These are phyloP conservation scores for Coemansia sp. DNA, from an alignment of 192 early-diverging fungal genomes.

Conservation along the genomic window DNA sequence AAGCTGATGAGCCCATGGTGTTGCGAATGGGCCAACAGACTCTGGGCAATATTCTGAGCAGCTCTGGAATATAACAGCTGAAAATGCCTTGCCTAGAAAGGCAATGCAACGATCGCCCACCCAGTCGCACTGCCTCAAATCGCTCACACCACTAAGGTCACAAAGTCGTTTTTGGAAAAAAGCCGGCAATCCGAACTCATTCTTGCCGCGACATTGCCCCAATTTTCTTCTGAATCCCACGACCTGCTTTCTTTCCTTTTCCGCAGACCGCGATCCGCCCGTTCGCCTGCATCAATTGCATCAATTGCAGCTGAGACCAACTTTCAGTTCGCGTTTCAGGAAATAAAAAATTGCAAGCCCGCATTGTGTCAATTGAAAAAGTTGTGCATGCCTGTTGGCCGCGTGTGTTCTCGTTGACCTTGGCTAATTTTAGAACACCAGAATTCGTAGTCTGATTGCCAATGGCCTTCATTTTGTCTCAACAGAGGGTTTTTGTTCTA, in stretches of 20 bases:
- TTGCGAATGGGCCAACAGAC: no score
- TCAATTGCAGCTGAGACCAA: no score
- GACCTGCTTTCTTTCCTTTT: neutral
- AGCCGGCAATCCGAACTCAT: slow-evolving; percentile 25
- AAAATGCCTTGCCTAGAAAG: neutral
- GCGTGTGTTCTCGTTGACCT: neutral
- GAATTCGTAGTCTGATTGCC: neutral
- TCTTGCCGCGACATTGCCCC: neutral
- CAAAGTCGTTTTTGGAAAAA: neutral
- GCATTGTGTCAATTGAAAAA: neutral
- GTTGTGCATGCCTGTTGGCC: neutral
- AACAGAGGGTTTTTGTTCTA: neutral
- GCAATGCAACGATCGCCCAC: slow-evolving; percentile 1
- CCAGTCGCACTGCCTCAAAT: neutral
- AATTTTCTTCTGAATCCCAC: neutral
- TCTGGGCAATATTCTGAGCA: no score
- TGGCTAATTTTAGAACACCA: neutral
- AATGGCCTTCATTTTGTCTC: neutral
- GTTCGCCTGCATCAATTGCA: neutral
- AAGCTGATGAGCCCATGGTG: neutral
- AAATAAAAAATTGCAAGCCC: no score
- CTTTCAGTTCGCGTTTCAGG: no score
- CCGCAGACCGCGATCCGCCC: neutral
- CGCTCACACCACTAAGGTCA: neutral
- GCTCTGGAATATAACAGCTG: neutral